phyloP scores from a whole-genome alignment of 2,329 filamentous ascomycete genomes.

The Aspergillus tamarii region DNA sequence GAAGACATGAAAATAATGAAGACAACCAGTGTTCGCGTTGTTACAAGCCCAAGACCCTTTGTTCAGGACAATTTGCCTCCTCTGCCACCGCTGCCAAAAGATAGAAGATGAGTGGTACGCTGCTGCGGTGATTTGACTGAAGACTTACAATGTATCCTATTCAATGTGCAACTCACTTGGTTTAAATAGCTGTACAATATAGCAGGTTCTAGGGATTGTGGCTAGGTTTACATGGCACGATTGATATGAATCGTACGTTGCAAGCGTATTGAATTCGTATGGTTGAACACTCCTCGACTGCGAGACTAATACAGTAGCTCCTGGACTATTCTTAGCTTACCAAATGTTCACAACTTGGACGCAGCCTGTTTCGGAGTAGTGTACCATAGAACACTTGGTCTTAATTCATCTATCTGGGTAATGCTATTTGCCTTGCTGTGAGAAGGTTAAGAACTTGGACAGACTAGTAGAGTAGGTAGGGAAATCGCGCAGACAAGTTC shows the following conservation, averaged over 20 bases:
- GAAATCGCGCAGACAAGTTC: not conserved
- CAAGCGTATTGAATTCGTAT: no score
- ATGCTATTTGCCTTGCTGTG: not conserved
- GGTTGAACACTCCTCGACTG: no score
- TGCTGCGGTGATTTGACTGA: not conserved
- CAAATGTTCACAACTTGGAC: not conserved
- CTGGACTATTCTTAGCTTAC: not conserved
- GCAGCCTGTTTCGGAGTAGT: not conserved
- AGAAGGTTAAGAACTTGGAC: not conserved
- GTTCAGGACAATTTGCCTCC: not conserved
- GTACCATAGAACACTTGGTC: not conserved
- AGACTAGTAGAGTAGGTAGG: not conserved
- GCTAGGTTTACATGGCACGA: no score
- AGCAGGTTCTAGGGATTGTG: no score
- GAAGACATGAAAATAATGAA: not conserved
- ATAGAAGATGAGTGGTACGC: not conserved
- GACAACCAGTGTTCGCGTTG: slow-evolving; percentile 1
- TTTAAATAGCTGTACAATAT: not conserved
- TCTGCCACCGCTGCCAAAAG: not conserved
- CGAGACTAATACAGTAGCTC: not conserved
- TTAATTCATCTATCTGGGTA: not conserved
- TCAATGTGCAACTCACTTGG: not conserved
- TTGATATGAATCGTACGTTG: no score
- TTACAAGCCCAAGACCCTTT: not conserved
- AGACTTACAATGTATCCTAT: not conserved